Conservation (phyloP, 2,329 filamentous ascomycete species). For the Colletotrichum falcatum region DNA sequence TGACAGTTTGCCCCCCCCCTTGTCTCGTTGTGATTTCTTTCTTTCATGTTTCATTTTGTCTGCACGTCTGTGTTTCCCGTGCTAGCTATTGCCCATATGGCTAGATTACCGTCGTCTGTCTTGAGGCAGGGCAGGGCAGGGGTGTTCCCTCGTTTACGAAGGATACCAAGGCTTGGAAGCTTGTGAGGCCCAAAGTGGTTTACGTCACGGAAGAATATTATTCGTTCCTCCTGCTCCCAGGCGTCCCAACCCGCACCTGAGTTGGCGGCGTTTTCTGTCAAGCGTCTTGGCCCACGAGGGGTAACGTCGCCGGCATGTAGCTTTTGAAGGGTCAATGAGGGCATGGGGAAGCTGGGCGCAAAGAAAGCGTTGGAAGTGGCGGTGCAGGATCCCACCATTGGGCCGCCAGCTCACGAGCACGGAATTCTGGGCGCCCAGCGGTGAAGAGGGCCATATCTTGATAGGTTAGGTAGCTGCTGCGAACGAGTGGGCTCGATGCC, state of each 20-base stretch:
- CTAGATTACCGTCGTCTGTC: background rate
- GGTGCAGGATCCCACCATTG: background rate
- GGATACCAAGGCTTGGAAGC: slow-evolving; percentile 31
- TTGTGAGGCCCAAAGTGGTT: slow-evolving; percentile 12
- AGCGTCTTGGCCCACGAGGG: slow-evolving; percentile 25
- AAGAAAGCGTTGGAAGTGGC: background rate
- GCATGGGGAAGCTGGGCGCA: background rate
- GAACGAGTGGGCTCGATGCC: background rate
- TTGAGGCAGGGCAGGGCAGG: background rate
- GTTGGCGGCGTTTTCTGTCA: slow-evolving; percentile 21
- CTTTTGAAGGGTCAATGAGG: background rate
- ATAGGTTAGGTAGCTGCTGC: background rate
- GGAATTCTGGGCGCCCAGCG: slow-evolving; percentile 11
- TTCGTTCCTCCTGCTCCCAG: background rate
- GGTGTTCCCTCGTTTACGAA: slow-evolving; percentile 32
- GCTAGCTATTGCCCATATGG: slow-evolving; percentile 10
- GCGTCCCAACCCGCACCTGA: slow-evolving; percentile 3
- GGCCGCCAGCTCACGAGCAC: background rate
- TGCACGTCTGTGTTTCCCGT: background rate
- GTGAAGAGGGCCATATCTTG: background rate
- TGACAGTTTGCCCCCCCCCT: background rate
- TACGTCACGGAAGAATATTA: slow-evolving; percentile 29
- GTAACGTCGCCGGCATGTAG: background rate
- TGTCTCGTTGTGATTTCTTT: slow-evolving; percentile 23
- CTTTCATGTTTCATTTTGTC: slow-evolving; percentile 8